phyloP scores from a whole-genome alignment of 306 rosid genomes.

The Lathyrus oleraceus region DNA sequence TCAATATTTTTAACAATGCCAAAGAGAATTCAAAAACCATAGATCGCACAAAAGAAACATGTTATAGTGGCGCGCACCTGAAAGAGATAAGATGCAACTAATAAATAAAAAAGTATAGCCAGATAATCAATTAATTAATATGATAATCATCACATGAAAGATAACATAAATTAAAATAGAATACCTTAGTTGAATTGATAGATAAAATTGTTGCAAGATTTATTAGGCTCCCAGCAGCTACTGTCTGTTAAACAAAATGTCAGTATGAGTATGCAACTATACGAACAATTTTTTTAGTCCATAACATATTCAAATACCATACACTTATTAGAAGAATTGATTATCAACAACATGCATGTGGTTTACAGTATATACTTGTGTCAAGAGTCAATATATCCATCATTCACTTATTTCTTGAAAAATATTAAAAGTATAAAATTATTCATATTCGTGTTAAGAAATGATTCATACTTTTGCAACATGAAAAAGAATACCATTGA shows the following conservation, averaged over 20 bases:
- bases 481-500: too few relatives aligned
- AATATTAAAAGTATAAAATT: background rate
- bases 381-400: slow-evolving; percentile 14
- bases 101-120: slow-evolving; percentile 31
- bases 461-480: slow-evolving; percentile 6
- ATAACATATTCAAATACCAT: slow-evolving; percentile 3
- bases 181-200: slow-evolving; percentile 77
- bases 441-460: background rate
- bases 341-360: background rate
- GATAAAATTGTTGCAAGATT: slow-evolving; percentile 90
- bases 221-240: slow-evolving; percentile 93
- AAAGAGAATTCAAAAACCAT: slow-evolving; percentile 79
- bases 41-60: slow-evolving; percentile 70
- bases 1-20: slow-evolving; percentile 68
- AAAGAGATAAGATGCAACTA: slow-evolving; percentile 34
- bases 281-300: slow-evolving; percentile 14
- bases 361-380: slow-evolving; percentile 4
- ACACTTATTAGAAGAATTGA: background rate
- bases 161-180: slow-evolving; percentile 26
- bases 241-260: slow-evolving; percentile 61
- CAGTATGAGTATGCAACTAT: slow-evolving; percentile 27
- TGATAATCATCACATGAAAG: slow-evolving; percentile 24
- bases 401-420: slow-evolving; percentile 14
- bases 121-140: background rate
- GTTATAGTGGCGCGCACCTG: slow-evolving; percentile 84